Base-by-base conservation (phyloP, 2,329 filamentous ascomycete genomes). In the Oidium heveae region DNA sequence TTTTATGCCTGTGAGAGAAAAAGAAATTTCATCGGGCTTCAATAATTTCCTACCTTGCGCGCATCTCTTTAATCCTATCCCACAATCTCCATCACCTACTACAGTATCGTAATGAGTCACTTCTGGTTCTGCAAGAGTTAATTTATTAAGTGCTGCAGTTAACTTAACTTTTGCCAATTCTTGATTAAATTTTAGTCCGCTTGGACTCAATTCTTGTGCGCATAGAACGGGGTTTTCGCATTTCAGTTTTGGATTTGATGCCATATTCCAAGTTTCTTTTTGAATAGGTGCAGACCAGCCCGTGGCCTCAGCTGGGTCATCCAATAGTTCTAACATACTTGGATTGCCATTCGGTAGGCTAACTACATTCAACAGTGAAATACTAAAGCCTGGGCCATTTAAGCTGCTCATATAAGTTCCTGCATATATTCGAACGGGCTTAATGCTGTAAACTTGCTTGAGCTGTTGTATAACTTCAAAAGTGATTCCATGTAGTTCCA, bases 321-420 rank as follows among this genome's bases (percentile, higher is more conserved):
- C 82, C 10, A 86, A 68, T 43, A 84, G 70, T 56, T 82, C 74
- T 9, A 85, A 66, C 66, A 84, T 73, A 10, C 75, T 77, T 49
- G 63, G 63, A 34, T 63, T 63, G 2, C 63, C 64, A 43, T 66
- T 59, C 41, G 65, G 55, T 1, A 76, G 77, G 58, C 82, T 76
- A 7, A 70, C 69, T 9, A 82, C 68, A 63, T 76, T 80, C 36
- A 85, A 68, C 13, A 85, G 63, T 3, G 79, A 80, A 55, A 84
- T 74, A 58, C 78, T 82, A 68, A 86, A 85, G 4, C 82, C 82
- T 8, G 82, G 70, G 0, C 79, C 80, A 59, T 86, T 84, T 57
- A 86, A 66, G 58, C 79, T 82, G 18, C 81, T 84, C 72, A 85
- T 79, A 67, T 79, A 85, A 0, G 79, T 82, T 12, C 80, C 78